Conservation (phyloP, 2,329 filamentous ascomycete species). For the Botrytis galanthina region DNA sequence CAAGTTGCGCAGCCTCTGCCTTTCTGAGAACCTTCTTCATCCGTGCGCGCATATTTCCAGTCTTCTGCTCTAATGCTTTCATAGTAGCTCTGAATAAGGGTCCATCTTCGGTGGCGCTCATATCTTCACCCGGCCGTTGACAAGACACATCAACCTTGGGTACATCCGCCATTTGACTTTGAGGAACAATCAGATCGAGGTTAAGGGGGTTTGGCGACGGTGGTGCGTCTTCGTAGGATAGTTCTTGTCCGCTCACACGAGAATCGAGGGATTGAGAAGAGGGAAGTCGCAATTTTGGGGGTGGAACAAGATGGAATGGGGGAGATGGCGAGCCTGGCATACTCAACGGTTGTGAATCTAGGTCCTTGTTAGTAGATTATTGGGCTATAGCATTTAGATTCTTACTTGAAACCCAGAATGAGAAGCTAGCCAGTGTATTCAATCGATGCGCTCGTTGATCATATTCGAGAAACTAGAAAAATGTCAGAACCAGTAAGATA, state of each 20-base stretch:
- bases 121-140: constrained; percentile 80
- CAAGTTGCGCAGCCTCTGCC: constrained; percentile 81
- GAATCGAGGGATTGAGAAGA: constrained; percentile 86
- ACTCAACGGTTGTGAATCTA: constrained; percentile 43
- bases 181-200: constrained; percentile 39
- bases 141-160: constrained; percentile 88
- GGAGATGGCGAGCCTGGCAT: constrained; percentile 68
- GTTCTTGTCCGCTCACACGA: constrained; percentile 70
- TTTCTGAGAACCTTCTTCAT: constrained; percentile 96
- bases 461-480: constrained; percentile 83
- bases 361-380: constrained; percentile 26
- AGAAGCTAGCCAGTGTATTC: constrained; percentile 86
- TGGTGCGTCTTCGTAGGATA: constrained; percentile 52
- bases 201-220: constrained; percentile 49
- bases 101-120: constrained; percentile 83
- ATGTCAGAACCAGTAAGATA: constrained; percentile 26
- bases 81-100: constrained; percentile 95
- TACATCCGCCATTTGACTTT: constrained; percentile 32
- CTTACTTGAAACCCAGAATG: constrained; percentile 88
- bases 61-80: constrained; percentile 95
- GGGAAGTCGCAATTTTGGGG: constrained; percentile 76
- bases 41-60: constrained; percentile 84
- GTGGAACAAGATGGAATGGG: constrained; percentile 68
- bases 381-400: constrained; percentile 17
- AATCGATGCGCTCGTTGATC: constrained; percentile 88